Base-by-base conservation (phyloP, 805 yeast species). In the Saccharomycopsis fermentans region DNA sequence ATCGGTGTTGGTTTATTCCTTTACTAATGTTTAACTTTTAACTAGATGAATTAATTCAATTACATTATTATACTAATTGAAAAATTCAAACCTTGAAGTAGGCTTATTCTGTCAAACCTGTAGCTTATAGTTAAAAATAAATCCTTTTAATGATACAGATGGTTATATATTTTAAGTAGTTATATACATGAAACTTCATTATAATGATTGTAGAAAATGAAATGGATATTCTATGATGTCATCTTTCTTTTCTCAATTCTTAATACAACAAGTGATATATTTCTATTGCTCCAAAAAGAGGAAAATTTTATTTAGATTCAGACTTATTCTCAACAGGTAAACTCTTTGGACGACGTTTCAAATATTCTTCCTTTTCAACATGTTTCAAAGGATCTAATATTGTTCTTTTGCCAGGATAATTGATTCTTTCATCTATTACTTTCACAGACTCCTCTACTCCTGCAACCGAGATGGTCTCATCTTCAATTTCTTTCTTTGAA, bases 321-420 rank as follows among this genome's bases (percentile, higher is more conserved):
- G 54, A 26, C 35, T 34, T 34, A 29, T 68, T 61, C 62, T 77
- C 76, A 35, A 77, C 80, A 17, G 84, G 84, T 54, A 83, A 69
- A 2, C 86, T 74, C 66, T 78, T 77, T 59, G 80, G 80, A 60
- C 85, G 78, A 59, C 76, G 74, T 50, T 76, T 75, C 56, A 84
- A 70, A 69, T 82, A 84, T 52, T 81, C 83, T 59, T 77, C 79
- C 68, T 77, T 77, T 62, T 78, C 77, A 58, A 78, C 75, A 66
- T 77, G 72, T 64, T 74, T 74, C 32, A 59, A 54, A 65, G 75
- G 76, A 58, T 67, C 69, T 64, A 76, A 71, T 54, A 73, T 74
- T 19, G 79, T 71, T 56, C 75, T 75, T 71, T 83, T 86, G 32
- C 90, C 90, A 1, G 96, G 95, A 68, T 87, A 89, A 36, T 88